Evolutionary conservation across 805 yeast species (phyloP).

Genomic region (Yamadazyma phyllophila): DNA sequence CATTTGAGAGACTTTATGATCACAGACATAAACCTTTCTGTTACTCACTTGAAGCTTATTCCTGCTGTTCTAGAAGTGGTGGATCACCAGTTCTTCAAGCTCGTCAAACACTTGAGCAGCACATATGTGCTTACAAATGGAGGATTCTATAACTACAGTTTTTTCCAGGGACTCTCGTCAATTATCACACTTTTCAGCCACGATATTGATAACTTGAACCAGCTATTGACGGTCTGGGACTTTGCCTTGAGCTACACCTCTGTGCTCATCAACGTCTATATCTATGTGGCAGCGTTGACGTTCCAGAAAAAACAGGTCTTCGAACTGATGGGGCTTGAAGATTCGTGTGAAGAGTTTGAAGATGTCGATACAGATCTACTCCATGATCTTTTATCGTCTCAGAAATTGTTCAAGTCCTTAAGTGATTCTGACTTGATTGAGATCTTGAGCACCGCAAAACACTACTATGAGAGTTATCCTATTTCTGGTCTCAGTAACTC

Average conservation of each 20-base stretch:
- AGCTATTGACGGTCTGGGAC: slow-evolving; percentile 66
- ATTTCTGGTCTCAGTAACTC: slow-evolving; percentile 20
- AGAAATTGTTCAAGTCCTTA: slow-evolving; percentile 24
- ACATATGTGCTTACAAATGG: slow-evolving; percentile 63
- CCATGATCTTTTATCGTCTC: slow-evolving; percentile 36
- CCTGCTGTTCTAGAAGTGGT: slow-evolving; percentile 54
- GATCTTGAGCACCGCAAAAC: slow-evolving; percentile 26
- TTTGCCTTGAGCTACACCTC: slow-evolving; percentile 57
- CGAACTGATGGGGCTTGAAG: slow-evolving; percentile 16
- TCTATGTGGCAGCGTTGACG: slow-evolving; percentile 58
- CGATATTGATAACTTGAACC: slow-evolving; percentile 43
- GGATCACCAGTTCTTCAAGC: slow-evolving; percentile 46
- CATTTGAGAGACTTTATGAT: slow-evolving; percentile 86
- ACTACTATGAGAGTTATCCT: slow-evolving; percentile 24
- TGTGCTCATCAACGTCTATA: slow-evolving; percentile 51
- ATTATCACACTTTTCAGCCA: slow-evolving; percentile 67
- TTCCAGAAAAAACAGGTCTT: slow-evolving; percentile 45
- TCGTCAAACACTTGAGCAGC: slow-evolving; percentile 38
- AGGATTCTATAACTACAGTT: slow-evolving; percentile 59
- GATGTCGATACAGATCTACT: slow-evolving; percentile 32
- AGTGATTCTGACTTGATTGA: slow-evolving; percentile 26
- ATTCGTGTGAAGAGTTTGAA: slow-evolving; percentile 7
- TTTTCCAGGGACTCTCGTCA: slow-evolving; percentile 69
- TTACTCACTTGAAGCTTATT: slow-evolving; percentile 63
- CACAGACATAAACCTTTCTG: slow-evolving; percentile 60